These are phyloP conservation scores for Peronosclerospora sorghi DNA, from an alignment of 352 stramenopile species.

Conservation along the genomic window DNA sequence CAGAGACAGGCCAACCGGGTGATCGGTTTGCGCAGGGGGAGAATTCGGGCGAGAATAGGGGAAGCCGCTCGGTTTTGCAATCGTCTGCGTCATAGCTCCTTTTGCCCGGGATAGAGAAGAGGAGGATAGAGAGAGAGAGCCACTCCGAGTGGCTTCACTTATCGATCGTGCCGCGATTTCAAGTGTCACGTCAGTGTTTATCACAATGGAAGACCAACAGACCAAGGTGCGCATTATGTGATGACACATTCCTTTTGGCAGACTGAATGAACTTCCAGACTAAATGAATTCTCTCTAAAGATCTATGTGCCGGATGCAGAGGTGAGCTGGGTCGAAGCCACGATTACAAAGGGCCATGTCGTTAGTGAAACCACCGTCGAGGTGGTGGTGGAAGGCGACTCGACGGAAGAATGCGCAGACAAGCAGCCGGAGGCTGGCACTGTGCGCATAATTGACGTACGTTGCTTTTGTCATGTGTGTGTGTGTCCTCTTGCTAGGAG, in stretches of 20 bases:
- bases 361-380: constrained; percentile 75
- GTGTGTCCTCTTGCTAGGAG: background rate
- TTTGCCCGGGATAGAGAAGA: constrained; percentile 15
- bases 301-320: constrained; percentile 74
- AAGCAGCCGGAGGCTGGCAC: constrained; percentile 48
- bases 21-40: constrained; percentile 16
- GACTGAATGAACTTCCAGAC: too few relatives aligned
- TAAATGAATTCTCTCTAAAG: constrained; percentile 15
- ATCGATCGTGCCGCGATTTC: background rate
- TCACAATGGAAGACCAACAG: constrained; percentile 30
- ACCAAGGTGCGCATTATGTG: too few relatives aligned
- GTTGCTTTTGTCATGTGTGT: constrained; percentile 1
- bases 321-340: constrained; percentile 75
- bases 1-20: constrained; percentile 6
- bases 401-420: constrained; percentile 45
- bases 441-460: constrained; percentile 38
- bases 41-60: constrained; percentile 14
- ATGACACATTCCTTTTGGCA: background rate
- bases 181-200: constrained; percentile 1
- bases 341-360: constrained; percentile 71
- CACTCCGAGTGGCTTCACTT: constrained; percentile 1
- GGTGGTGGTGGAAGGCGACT: constrained; percentile 63
- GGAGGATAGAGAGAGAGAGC: background rate
- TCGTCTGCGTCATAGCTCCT: constrained; percentile 20
- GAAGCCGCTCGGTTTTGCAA: constrained; percentile 11